phyloP scores from a whole-genome alignment of 805 yeast species.

The Blastobotrys peoriensis region DNA sequence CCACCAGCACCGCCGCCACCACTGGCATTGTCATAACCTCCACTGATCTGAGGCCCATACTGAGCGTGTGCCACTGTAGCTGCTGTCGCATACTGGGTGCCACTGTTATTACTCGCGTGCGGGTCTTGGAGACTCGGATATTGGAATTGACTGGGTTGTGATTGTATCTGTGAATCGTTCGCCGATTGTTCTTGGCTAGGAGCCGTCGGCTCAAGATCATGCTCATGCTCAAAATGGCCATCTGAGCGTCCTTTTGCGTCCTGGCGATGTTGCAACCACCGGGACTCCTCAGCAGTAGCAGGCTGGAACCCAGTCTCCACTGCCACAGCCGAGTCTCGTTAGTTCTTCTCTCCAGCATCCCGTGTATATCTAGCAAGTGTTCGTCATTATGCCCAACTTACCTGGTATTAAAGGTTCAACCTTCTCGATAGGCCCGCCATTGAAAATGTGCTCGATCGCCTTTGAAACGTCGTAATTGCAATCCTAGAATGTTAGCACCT shows the following conservation, averaged over 20 bases:
- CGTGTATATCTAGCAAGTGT: background rate
- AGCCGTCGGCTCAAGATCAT: too few relatives aligned
- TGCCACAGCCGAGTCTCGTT: too few relatives aligned
- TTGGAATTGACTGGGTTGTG: background rate
- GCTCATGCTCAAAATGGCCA: too few relatives aligned
- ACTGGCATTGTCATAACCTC: background rate
- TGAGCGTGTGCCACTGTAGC: background rate
- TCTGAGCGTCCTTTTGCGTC: too few relatives aligned
- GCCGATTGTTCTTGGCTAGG: too few relatives aligned
- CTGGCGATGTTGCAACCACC: too few relatives aligned
- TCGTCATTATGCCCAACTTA: background rate
- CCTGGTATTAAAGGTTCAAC: background rate
- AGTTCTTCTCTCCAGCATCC: background rate
- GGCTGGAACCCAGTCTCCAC: too few relatives aligned
- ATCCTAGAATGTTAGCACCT: constrained; percentile 17
- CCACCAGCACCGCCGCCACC: background rate
- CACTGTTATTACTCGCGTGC: background rate
- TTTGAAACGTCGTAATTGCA: constrained; percentile 22
- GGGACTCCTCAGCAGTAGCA: too few relatives aligned
- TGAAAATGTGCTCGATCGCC: constrained; percentile 27
- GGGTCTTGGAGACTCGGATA: background rate
- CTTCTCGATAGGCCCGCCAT: too few relatives aligned
- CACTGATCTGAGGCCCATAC: background rate
- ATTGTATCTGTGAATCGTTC: too few relatives aligned
- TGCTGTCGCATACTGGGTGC: background rate